Percentiles rank a stretch among this genome's conserved stretches.
Evolutionary conservation across 768 basidiomycete genomes (phyloP).

Genomic region (Russula dissimulans): DNA sequence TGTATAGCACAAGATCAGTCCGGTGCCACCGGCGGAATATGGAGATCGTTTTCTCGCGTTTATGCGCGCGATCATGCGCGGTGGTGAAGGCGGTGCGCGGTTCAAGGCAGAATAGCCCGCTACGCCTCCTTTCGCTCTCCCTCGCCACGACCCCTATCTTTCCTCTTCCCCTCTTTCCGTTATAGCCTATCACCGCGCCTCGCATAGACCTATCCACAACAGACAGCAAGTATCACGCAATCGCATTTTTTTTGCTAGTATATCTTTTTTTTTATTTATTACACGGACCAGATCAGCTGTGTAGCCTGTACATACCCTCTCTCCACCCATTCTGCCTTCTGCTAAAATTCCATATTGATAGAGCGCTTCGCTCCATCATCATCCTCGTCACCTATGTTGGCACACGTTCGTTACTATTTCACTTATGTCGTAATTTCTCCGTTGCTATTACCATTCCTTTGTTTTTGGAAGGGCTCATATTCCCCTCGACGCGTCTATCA

Average conservation of each 20-base stretch:
- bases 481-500: neutral
- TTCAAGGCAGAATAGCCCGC: slow-evolving; percentile 36
- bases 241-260: neutral
- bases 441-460: too few species aligned
- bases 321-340: neutral
- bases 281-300: slow-evolving; percentile 6
- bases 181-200: neutral
- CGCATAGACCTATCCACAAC: neutral
- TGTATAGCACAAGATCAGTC: slow-evolving; percentile 84
- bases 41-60: slow-evolving; percentile 81
- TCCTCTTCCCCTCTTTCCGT: neutral
- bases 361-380: neutral
- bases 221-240: neutral
- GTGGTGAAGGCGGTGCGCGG: slow-evolving; percentile 54
- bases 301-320: slow-evolving; percentile 7
- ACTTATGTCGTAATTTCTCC: neutral
- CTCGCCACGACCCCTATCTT: neutral
- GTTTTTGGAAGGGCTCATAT: neutral
- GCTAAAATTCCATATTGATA: slow-evolving; percentile 5
- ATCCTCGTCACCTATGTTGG: neutral
- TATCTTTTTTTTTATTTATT: neutral
- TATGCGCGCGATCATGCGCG: slow-evolving; percentile 78
- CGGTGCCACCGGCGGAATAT: slow-evolving; percentile 83
- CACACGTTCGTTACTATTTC: slow-evolving; percentile 4
- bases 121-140: neutral